Evolutionary conservation across 1,284 basidiomycete species (phyloP).

Genomic region (Earliella scabrosa): DNA sequence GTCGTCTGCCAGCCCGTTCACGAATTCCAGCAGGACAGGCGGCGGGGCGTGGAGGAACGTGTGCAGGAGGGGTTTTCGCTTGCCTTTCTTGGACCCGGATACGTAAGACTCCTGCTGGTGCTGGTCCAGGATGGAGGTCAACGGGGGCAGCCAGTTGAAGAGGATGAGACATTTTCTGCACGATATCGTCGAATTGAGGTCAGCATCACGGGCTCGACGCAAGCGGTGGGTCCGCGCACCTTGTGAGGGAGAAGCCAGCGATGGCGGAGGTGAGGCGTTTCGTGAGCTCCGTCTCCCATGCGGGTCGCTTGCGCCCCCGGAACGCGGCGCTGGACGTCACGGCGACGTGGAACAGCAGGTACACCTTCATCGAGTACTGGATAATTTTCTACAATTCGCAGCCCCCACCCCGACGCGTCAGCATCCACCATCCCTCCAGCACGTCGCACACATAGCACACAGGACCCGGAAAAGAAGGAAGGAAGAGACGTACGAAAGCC

Average conservation of each 20-base stretch:
- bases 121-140: constrained; percentile 68
- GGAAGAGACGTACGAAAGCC: constrained; percentile 63
- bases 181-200: constrained; percentile 2
- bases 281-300: constrained; percentile 60
- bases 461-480: not conserved
- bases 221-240: constrained; percentile 45
- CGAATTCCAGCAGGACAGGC: constrained; percentile 80
- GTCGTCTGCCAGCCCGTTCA: constrained; percentile 76
- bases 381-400: constrained; percentile 69
- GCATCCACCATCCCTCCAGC: not conserved
- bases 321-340: constrained; percentile 49
- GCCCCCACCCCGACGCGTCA: constrained; percentile 6
- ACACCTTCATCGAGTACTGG: constrained; percentile 78
- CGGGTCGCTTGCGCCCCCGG: constrained; percentile 45
- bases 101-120: constrained; percentile 61
- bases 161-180: constrained; percentile 77
- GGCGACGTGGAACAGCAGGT: constrained; percentile 68
- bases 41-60: constrained; percentile 77
- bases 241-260: constrained; percentile 69
- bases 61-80: constrained; percentile 67
- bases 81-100: constrained; percentile 38
- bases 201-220: not conserved
- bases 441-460: not conserved
- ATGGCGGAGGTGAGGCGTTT: constrained; percentile 63
- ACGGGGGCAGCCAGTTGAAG: constrained; percentile 80